Evolutionary conservation across 768 basidiomycete species (phyloP).

Genomic region (Lactarius indigo): DNA sequence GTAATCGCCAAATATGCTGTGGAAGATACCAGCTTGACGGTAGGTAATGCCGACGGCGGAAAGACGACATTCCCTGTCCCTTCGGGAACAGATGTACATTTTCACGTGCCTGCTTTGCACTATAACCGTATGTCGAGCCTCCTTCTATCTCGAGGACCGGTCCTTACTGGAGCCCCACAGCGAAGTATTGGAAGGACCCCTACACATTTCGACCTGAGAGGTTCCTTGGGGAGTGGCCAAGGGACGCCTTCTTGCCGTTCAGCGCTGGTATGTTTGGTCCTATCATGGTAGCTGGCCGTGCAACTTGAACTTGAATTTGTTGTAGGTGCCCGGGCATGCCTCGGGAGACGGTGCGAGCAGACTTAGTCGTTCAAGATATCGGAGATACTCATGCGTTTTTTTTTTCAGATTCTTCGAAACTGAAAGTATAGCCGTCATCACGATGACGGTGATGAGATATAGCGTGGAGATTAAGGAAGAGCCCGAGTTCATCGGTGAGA

Average conservation of each 20-base stretch:
- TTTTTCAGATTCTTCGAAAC: slow-evolving; percentile 46
- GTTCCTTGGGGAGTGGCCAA: slow-evolving; percentile 34
- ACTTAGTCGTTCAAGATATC: not conserved
- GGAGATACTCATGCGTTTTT: not conserved
- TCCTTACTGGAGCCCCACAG: slow-evolving; percentile 30
- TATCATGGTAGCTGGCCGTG: not conserved
- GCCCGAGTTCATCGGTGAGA: slow-evolving; percentile 42
- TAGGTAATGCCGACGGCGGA: slow-evolving; percentile 37
- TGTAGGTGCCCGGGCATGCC: slow-evolving; percentile 25
- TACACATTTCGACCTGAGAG: slow-evolving; percentile 41
- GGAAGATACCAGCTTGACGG: slow-evolving; percentile 44
- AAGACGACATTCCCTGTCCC: slow-evolving; percentile 41
- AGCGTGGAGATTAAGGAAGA: slow-evolving; percentile 49
- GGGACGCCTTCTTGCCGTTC: slow-evolving; percentile 36
- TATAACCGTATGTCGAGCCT: slow-evolving; percentile 41
- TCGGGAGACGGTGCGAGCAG: slow-evolving; percentile 24
- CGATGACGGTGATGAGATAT: slow-evolving; percentile 44
- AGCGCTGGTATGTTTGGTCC: slow-evolving; percentile 22
- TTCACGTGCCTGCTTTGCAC: slow-evolving; percentile 43
- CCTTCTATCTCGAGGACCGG: not conserved
- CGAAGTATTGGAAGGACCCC: slow-evolving; percentile 55
- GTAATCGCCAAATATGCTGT: slow-evolving; percentile 43
- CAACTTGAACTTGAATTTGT: not conserved
- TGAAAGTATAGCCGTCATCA: slow-evolving; percentile 45
- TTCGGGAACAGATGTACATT: slow-evolving; percentile 37